These are phyloP conservation scores for Saccharomycopsis phalli DNA, from an alignment of 1,139 yeast species.

Conservation along the genomic window DNA sequence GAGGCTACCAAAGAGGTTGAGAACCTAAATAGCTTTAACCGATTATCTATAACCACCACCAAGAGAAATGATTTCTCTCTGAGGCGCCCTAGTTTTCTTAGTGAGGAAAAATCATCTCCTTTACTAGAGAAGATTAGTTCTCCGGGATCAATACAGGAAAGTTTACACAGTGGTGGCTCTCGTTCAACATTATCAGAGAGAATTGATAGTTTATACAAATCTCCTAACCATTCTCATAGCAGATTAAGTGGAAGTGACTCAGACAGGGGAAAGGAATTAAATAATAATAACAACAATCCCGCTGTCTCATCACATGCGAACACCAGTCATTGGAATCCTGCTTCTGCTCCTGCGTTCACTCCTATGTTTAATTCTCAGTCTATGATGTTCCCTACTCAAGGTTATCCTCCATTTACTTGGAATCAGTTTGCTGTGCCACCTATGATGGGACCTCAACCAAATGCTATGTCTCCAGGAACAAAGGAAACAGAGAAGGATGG, in stretches of 20 bases:
- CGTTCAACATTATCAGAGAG: slow-evolving; percentile 57
- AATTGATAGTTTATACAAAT: slow-evolving; percentile 48
- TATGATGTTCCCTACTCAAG: slow-evolving; percentile 21
- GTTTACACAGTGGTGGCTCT: slow-evolving; percentile 32
- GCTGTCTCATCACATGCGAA: not conserved
- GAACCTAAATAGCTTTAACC: slow-evolving; percentile 27
- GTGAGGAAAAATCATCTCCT: slow-evolving; percentile 24
- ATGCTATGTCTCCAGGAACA: slow-evolving; percentile 25
- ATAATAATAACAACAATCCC: not conserved
- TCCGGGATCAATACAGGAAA: slow-evolving; percentile 44
- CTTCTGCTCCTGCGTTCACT: slow-evolving; percentile 49
- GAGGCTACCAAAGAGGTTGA: slow-evolving; percentile 77
- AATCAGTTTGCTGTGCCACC: slow-evolving; percentile 26
- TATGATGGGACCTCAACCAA: slow-evolving; percentile 32
- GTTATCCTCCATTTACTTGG: slow-evolving; percentile 25
- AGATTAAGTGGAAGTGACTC: slow-evolving; percentile 8
- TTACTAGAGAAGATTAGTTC: slow-evolving; percentile 27
- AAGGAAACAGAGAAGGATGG: not conserved
- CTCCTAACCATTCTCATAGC: slow-evolving; percentile 35
- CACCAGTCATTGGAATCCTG: slow-evolving; percentile 52
- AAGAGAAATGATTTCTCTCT: slow-evolving; percentile 26
- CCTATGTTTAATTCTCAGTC: slow-evolving; percentile 29
- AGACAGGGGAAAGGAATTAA: slow-evolving; percentile 7
- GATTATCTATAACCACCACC: slow-evolving; percentile 27
- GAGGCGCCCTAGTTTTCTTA: slow-evolving; percentile 45